These are phyloP conservation scores for Millerago galiae DNA, from an alignment of 805 yeast genomes.

Conservation along the genomic window DNA sequence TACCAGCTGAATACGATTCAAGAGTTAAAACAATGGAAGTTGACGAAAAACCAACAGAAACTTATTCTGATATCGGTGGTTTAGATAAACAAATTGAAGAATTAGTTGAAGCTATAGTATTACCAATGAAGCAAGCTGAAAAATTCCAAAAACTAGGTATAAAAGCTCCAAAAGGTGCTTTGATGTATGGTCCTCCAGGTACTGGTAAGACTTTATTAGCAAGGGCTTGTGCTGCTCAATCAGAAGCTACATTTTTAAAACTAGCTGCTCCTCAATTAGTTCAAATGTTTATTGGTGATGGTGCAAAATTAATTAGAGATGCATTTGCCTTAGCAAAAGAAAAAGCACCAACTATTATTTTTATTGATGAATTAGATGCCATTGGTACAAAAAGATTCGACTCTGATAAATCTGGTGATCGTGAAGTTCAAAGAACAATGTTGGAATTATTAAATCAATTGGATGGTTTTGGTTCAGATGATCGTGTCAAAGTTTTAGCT, in stretches of 20 bases:
- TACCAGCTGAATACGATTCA: slow-evolving; percentile 96
- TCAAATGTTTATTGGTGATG: slow-evolving; percentile 98
- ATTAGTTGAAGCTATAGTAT: slow-evolving; percentile 94
- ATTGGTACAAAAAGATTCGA: slow-evolving; percentile 98
- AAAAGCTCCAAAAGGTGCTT: slow-evolving; percentile 96
- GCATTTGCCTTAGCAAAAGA: slow-evolving; percentile 97
- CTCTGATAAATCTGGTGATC: slow-evolving; percentile 94
- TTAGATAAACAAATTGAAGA: slow-evolving; percentile 97
- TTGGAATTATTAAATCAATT: slow-evolving; percentile 93
- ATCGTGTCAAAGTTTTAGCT: slow-evolving; percentile 92
- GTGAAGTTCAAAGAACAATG: slow-evolving; percentile 99
- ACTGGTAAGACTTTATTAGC: slow-evolving; percentile 97
- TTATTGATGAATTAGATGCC: slow-evolving; percentile 97
- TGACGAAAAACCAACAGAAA: slow-evolving; percentile 97
- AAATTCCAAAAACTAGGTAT: slow-evolving; percentile 92
- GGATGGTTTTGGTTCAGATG: slow-evolving; percentile 97
- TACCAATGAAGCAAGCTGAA: slow-evolving; percentile 98
- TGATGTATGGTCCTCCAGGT: slow-evolving; percentile 99
- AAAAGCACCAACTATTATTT: slow-evolving; percentile 96
- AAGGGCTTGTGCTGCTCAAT: slow-evolving; percentile 98
- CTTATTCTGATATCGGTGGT: slow-evolving; percentile 97
- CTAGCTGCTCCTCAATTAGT: slow-evolving; percentile 97
- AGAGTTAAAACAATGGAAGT: slow-evolving; percentile 99
- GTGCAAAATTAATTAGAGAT: slow-evolving; percentile 95
- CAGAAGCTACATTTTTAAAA: slow-evolving; percentile 93